phyloP scores from a whole-genome alignment of 495 filamentous ascomycete species.

The Sporormia fimetaria region DNA sequence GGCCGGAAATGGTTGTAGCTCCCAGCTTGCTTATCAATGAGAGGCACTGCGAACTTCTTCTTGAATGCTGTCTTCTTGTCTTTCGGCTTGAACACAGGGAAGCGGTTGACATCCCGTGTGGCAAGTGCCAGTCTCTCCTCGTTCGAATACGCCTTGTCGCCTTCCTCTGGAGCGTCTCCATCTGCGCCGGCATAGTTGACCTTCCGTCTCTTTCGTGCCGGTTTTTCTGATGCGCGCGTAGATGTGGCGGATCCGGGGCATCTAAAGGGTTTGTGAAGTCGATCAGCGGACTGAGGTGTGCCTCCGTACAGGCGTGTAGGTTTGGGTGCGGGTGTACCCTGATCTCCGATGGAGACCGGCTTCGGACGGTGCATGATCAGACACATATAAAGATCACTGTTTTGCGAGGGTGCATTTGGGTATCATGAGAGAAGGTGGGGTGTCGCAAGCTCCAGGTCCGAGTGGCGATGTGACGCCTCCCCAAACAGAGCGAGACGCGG shows the following conservation, averaged over 20 bases:
- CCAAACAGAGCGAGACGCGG: no score
- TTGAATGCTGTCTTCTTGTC: conserved; percentile 75
- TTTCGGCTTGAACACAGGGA: conserved; percentile 79
- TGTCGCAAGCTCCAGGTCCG: no score
- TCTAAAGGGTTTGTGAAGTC: conserved; percentile 79
- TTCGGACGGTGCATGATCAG: conserved; percentile 22
- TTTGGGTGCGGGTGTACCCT: conserved; percentile 16
- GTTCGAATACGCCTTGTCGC: conserved; percentile 76
- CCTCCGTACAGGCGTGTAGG: conserved; percentile 32
- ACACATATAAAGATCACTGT: no score
- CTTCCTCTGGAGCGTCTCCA: conserved; percentile 50
- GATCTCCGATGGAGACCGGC: conserved; percentile 11
- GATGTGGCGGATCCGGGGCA: conserved; percentile 73
- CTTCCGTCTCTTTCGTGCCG: conserved; percentile 74
- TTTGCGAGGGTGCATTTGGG: no score
- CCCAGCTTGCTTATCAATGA: conserved; percentile 65
- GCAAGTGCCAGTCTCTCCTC: conserved; percentile 77
- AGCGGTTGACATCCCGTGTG: conserved; percentile 79
- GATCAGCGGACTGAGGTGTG: conserved; percentile 48
- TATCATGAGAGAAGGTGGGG: no score
- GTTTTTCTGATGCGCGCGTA: conserved; percentile 64
- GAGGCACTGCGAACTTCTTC: conserved; percentile 71
- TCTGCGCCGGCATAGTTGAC: conserved; percentile 82
- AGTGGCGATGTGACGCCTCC: no score
- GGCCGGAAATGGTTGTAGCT: conserved; percentile 67